Base-by-base conservation (phyloP, 495 filamentous ascomycete species). In the Tuber calosporum region DNA sequence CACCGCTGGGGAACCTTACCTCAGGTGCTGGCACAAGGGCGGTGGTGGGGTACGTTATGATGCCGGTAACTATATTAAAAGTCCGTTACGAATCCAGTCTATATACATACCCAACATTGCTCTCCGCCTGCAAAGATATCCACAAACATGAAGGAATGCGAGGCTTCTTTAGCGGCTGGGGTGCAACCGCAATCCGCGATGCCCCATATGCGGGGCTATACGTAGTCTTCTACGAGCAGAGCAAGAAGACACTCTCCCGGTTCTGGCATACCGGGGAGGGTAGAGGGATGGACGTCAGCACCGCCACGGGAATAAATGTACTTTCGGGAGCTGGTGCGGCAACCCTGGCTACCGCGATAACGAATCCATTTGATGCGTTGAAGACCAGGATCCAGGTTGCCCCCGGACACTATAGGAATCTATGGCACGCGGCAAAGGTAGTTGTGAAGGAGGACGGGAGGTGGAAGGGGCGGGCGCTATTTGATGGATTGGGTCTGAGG, bases 61-160 rank as follows among this genome's bases (percentile, higher is more conserved):
- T 97, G 93, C 95, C 95, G 9, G 88, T 98, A 70, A 99, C 95
- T 2, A 91, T 98, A 42, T 87, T 99, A 81, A 99, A 99, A 81
- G 96, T 99, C 15, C 92, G 95, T 67, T 98, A 95, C 81, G 95
- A 99, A 81, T 91, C 88, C 13, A 90, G 86, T 72, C 84, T 92
- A 67, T 99, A 97, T 85, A 83, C 86, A 40, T 99, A 99, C 84
- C 85, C 85, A n/a, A 92, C 91, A 8, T 85, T 99, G 30, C 81
- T 85, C 38, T 84, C 86, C 42, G 95, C 96, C 0, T 88, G 86
- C 4, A 86, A 84, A 20, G 91, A 94, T 77, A 98, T 99, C 42
- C 79, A 91, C 20, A 84, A 84, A 20, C 86, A 85, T 0, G 92
- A 96, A 76, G 95, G 95, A 1, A 30, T 91, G 1, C 87, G 89